Percentiles rank a stretch among this genome's conserved stretches.
Conservation (phyloP, 164 flowering plant genomes). For the Vitis cinerea region DNA sequence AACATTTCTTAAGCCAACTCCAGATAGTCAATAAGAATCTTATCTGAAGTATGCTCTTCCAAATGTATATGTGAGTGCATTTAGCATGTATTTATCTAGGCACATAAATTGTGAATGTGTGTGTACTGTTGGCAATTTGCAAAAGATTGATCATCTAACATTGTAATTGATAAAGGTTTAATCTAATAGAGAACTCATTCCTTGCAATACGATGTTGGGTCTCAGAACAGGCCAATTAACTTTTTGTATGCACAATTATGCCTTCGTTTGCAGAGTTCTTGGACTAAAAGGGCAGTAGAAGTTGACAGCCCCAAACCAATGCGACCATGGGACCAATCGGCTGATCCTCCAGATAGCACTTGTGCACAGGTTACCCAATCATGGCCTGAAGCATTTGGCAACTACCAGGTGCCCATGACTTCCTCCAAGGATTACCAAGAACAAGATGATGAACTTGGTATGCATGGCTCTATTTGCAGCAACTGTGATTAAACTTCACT, state of each 20-base stretch:
- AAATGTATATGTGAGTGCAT: too few relatives aligned
- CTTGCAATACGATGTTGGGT: slow-evolving; percentile 1
- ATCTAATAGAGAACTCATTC: slow-evolving; percentile 4
- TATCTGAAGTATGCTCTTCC: too few relatives aligned
- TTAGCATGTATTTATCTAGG: too few relatives aligned
- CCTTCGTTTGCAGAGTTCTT: slow-evolving; percentile 51
- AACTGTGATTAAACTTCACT: not conserved
- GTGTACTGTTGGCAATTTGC: too few relatives aligned
- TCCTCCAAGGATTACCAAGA: slow-evolving; percentile 27
- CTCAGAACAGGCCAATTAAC: not conserved
- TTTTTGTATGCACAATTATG: not conserved
- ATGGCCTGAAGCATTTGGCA: slow-evolving; percentile 34
- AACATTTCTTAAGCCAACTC: too few relatives aligned
- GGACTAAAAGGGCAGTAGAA: slow-evolving; percentile 57
- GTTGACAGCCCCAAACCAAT: slow-evolving; percentile 43
- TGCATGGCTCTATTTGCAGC: not conserved
- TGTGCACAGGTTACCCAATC: slow-evolving; percentile 55
- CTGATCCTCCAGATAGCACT: slow-evolving; percentile 59
- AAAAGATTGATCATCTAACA: too few relatives aligned
- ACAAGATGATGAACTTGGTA: slow-evolving; percentile 43
- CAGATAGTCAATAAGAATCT: too few relatives aligned
- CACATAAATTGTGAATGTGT: too few relatives aligned
- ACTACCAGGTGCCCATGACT: slow-evolving; percentile 28
- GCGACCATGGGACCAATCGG: slow-evolving; percentile 22
- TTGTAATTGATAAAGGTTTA: too few relatives aligned